Percentiles rank a stretch among this genome's conserved stretches.
Conservation (phyloP, 371 early-diverging fungal genomes). For the Zopfochytrium polystomum region DNA sequence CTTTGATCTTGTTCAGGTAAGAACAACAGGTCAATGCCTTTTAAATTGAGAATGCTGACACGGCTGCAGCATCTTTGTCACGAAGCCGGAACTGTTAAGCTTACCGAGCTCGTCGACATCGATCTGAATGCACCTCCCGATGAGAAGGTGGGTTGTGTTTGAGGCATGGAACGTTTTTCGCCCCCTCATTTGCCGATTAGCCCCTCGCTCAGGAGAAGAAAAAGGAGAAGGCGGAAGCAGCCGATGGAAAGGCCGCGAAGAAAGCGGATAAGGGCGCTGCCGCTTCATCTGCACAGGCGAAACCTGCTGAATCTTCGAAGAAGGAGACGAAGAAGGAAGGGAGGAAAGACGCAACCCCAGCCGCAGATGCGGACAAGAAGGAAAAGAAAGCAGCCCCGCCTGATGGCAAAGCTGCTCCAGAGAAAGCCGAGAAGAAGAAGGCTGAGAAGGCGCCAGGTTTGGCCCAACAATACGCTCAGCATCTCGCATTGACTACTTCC, state of each 20-base stretch:
- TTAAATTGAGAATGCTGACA: too few relatives aligned
- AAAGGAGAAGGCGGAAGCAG: conserved; percentile 2
- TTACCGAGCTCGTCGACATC: conserved; percentile 16
- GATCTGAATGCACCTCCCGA: conserved; percentile 18
- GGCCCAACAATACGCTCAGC: not conserved
- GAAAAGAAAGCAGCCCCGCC: not conserved
- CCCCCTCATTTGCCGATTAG: not conserved
- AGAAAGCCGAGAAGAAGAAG: conserved; percentile 7
- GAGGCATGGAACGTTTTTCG: not conserved
- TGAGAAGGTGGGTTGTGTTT: conserved; percentile 4
- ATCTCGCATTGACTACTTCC: not conserved
- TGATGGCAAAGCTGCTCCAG: conserved; percentile 8
- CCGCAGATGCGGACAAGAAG: conserved; percentile 9
- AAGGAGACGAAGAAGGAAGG: conserved; percentile 11
- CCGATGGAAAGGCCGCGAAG: too few relatives aligned
- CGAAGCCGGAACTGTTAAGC: not conserved
- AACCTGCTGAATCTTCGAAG: conserved; percentile 6
- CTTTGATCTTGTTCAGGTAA: conserved; percentile 27
- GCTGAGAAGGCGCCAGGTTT: not conserved
- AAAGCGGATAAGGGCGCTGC: not conserved
- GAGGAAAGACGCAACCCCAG: conserved; percentile 4
- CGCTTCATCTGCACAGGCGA: conserved; percentile 2
- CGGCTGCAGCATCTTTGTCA: conserved; percentile 18
- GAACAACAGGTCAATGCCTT: too few relatives aligned
- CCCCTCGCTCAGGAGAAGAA: too few relatives aligned